These are phyloP conservation scores for Limonium bicolor DNA, from an alignment of 148 eudicot genomes.

Conservation along the genomic window DNA sequence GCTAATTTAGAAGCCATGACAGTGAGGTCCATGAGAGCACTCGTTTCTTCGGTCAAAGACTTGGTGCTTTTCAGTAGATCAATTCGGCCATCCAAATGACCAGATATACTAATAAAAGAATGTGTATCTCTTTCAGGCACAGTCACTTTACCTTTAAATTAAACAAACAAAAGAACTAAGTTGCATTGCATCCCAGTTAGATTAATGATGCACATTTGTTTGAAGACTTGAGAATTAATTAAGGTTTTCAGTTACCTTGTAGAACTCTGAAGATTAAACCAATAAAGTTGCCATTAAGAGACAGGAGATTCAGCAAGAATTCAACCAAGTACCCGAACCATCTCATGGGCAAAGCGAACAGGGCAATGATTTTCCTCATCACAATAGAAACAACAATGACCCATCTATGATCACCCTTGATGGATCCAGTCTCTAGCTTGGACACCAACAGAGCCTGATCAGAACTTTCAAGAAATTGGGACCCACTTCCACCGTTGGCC, in stretches of 20 bases:
- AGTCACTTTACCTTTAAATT: conserved; percentile 49
- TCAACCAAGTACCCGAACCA: conserved; percentile 41
- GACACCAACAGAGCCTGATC: conserved; percentile 3
- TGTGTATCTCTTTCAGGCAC: conserved; percentile 50
- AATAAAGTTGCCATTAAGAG: conserved; percentile 32
- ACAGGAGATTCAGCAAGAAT: conserved; percentile 53
- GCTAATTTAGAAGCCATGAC: conserved; percentile 64
- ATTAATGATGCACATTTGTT: neutral
- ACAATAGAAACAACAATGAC: conserved; percentile 66
- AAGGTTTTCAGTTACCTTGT: conserved; percentile 23
- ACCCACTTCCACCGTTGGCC: conserved; percentile 11
- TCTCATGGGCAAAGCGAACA: conserved; percentile 48
- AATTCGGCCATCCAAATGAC: conserved; percentile 60
- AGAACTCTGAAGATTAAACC: conserved; percentile 27
- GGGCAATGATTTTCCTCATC: conserved; percentile 28
- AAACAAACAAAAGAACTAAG: too few species aligned
- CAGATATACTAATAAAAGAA: conserved; percentile 60
- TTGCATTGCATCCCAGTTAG: too few species aligned
- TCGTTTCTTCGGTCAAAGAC: conserved; percentile 6
- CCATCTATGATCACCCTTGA: conserved; percentile 40
- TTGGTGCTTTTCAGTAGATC: conserved; percentile 27
- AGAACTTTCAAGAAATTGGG: conserved; percentile 30
- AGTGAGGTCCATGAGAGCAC: conserved; percentile 52
- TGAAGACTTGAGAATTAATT: neutral
- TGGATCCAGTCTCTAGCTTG: too few species aligned